A percentile compares a stretch with the other conserved stretches of the same genome.
Conservation (phyloP, 2,329 filamentous ascomycete species). For the Aspergillus udagawae region DNA sequence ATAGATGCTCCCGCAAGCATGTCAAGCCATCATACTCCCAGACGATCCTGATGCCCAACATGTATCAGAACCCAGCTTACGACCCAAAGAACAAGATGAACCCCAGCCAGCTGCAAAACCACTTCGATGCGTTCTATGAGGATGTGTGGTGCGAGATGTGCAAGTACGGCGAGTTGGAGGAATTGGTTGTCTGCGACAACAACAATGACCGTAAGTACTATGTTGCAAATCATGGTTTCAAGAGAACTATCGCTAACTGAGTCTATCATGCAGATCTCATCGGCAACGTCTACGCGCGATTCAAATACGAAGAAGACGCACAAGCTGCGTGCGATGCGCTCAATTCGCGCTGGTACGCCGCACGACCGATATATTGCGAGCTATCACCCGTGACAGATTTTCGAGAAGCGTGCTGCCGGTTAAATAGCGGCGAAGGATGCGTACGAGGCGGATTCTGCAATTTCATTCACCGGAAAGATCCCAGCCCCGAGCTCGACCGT, state of each 20-base stretch:
- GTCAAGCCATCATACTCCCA: conserved; percentile 98
- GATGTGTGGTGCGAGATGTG: conserved; percentile 99
- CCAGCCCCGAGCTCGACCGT: conserved; percentile 77
- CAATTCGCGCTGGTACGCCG: conserved; percentile 95
- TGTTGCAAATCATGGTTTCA: not conserved
- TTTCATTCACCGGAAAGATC: conserved; percentile 98
- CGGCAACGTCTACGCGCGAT: conserved; percentile 97
- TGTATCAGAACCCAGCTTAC: conserved; percentile 98
- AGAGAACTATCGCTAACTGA: conserved; percentile 11
- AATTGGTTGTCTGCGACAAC: conserved; percentile 98
- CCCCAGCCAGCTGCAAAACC: conserved; percentile 90
- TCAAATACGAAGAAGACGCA: conserved; percentile 98
- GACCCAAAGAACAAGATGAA: conserved; percentile 98
- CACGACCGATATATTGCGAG: conserved; percentile 96
- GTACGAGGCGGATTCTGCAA: conserved; percentile 97
- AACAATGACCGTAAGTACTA: conserved; percentile 85
- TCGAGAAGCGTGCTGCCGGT: conserved; percentile 89
- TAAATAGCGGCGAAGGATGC: conserved; percentile 93
- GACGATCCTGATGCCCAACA: conserved; percentile 95
- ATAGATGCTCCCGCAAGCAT: conserved; percentile 96
- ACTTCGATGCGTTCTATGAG: conserved; percentile 99
- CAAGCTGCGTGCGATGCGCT: conserved; percentile 91
- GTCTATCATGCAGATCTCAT: conserved; percentile 67
- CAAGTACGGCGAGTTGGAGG: conserved; percentile 96
- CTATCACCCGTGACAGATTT: conserved; percentile 96